Percentiles rank a stretch among this genome's conserved stretches.
These are phyloP conservation scores for Tolypocladium inflatum DNA, from an alignment of 2,329 filamentous ascomycete species.

Conservation along the genomic window DNA sequence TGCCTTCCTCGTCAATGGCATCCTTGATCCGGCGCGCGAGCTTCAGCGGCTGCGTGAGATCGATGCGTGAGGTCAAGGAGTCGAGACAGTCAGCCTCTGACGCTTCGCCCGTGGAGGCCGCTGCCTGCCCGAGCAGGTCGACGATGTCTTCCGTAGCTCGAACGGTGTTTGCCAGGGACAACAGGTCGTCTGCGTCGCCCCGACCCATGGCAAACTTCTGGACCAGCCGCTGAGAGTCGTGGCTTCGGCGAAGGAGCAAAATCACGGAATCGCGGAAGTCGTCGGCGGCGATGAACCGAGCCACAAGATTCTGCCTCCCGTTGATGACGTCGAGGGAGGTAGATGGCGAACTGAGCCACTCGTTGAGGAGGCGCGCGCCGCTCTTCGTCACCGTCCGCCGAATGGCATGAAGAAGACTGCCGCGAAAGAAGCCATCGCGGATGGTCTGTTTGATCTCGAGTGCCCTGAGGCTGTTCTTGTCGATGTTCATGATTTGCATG, in stretches of 20 bases:
- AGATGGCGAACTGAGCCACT: slow-evolving; percentile 83
- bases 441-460: slow-evolving; percentile 85
- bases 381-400: slow-evolving; percentile 86
- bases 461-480: slow-evolving; percentile 82
- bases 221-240: slow-evolving; percentile 80
- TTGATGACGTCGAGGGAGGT: slow-evolving; percentile 76
- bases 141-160: slow-evolving; percentile 60
- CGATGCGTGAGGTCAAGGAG: slow-evolving; percentile 46
- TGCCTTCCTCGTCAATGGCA: slow-evolving; percentile 86
- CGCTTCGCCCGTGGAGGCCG: slow-evolving; percentile 4
- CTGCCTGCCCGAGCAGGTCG: slow-evolving; percentile 27
- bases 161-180: slow-evolving; percentile 76
- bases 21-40: slow-evolving; percentile 63
- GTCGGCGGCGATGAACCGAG: slow-evolving; percentile 57
- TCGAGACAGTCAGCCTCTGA: slow-evolving; percentile 25
- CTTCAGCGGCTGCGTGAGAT: slow-evolving; percentile 54
- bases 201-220: slow-evolving; percentile 91
- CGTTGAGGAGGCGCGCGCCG: slow-evolving; percentile 72
- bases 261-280: slow-evolving; percentile 62
- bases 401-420: slow-evolving; percentile 84
- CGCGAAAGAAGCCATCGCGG: slow-evolving; percentile 66
- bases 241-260: slow-evolving; percentile 60
- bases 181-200: slow-evolving; percentile 84
- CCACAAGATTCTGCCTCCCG: slow-evolving; percentile 70
- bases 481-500: slow-evolving; percentile 77